A percentile compares a stretch with the other conserved stretches of the same genome.
Conservation (phyloP, 177 flowering plant species). For the Vitis hybrid region DNA sequence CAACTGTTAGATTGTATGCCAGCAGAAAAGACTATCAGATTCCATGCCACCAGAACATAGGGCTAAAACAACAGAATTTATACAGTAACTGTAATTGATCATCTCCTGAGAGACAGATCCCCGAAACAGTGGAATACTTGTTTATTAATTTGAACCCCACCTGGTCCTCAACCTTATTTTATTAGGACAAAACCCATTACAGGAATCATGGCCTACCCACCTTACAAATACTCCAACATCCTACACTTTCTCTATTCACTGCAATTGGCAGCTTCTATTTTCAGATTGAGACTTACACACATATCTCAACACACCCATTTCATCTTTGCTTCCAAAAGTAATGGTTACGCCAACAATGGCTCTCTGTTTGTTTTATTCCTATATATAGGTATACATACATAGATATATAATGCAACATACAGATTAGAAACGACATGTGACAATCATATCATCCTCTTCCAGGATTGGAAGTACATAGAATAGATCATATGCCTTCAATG, state of each 20-base stretch:
- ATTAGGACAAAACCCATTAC: neutral
- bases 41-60: too few species aligned
- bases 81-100: too few species aligned
- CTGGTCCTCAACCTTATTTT: too few species aligned
- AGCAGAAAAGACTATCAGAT: too few species aligned
- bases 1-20: too few species aligned
- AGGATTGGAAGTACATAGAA: neutral
- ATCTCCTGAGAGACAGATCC: too few species aligned
- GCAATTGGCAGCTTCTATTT: neutral
- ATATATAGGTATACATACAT: neutral
- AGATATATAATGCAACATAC: neutral
- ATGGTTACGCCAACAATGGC: neutral
- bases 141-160: too few species aligned
- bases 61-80: too few species aligned
- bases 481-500: neutral
- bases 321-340: neutral
- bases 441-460: neutral
- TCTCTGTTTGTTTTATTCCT: slow-evolving; percentile 5
- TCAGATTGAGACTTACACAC: neutral
- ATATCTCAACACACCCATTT: neutral
- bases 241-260: neutral
- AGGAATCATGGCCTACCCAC: neutral
- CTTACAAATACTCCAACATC: neutral
- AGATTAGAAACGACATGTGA: neutral
- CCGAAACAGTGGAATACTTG: too few species aligned